Percentiles rank a stretch among this genome's conserved stretches.
phyloP scores from a whole-genome alignment of 2,329 filamentous ascomycete genomes.

The Microdochium bolleyi region DNA sequence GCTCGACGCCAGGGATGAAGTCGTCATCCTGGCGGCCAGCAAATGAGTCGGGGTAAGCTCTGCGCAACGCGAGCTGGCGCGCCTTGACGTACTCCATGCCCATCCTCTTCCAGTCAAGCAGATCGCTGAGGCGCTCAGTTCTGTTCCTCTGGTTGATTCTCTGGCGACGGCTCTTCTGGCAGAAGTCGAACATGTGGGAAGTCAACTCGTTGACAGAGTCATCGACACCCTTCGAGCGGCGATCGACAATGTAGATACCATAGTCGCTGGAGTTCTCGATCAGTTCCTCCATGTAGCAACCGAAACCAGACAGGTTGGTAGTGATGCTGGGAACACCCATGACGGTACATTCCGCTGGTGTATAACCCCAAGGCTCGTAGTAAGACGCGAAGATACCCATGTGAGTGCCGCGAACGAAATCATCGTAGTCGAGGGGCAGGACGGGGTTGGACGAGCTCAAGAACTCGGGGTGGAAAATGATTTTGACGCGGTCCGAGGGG shows the following conservation, averaged over 20 bases:
- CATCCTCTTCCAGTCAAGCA: slow-evolving; percentile 99
- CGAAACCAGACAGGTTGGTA: slow-evolving; percentile 94
- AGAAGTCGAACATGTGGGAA: slow-evolving; percentile 89
- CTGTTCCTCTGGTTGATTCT: slow-evolving; percentile 98
- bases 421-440: slow-evolving; percentile 91
- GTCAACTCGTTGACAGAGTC: slow-evolving; percentile 95
- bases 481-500: slow-evolving; percentile 88
- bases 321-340: slow-evolving; percentile 99
- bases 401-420: slow-evolving; percentile 96
- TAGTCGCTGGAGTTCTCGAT: slow-evolving; percentile 98
- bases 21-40: slow-evolving; percentile 74
- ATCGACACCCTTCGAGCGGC: slow-evolving; percentile 89
- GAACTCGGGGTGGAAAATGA: slow-evolving; percentile 97
- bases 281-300: slow-evolving; percentile 98
- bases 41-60: slow-evolving; percentile 87
- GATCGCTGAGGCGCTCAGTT: slow-evolving; percentile 87
- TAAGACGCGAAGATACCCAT: slow-evolving; percentile 94
- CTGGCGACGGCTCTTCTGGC: slow-evolving; percentile 85
- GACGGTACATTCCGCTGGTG: slow-evolving; percentile 93
- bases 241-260: slow-evolving; percentile 97
- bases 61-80: slow-evolving; percentile 79
- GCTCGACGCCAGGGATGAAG: slow-evolving; percentile 85
- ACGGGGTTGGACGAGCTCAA: slow-evolving; percentile 93
- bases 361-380: slow-evolving; percentile 99
- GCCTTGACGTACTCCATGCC: slow-evolving; percentile 99